These are phyloP conservation scores for Senna siamea DNA, from an alignment of 306 rosid genomes.

Conservation along the genomic window DNA sequence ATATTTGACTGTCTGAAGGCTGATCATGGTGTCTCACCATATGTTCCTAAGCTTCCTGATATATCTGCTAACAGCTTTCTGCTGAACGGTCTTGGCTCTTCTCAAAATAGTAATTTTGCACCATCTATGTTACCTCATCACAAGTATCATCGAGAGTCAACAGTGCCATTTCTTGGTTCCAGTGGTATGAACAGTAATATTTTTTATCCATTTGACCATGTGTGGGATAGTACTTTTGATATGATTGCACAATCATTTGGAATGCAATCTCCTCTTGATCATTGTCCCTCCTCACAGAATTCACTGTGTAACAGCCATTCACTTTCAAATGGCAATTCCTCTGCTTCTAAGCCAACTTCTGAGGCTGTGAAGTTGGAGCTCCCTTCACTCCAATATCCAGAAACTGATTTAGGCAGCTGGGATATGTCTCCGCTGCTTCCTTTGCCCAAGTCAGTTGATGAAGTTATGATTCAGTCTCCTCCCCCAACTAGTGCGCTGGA, in stretches of 20 bases:
- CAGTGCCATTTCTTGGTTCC: conserved; percentile 54
- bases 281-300: conserved; percentile 54
- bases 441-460: conserved; percentile 73
- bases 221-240: conserved; percentile 50
- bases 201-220: conserved; percentile 52
- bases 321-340: conserved; percentile 87
- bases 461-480: conserved; percentile 69
- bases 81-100: conserved; percentile 64
- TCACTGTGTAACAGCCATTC: conserved; percentile 70
- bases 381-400: conserved; percentile 99
- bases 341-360: conserved; percentile 73
- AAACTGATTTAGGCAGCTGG: conserved; percentile 85
- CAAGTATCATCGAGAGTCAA: conserved; percentile 69
- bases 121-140: conserved; percentile 58
- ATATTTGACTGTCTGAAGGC: conserved; percentile 59
- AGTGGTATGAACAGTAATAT: conserved; percentile 46
- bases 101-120: conserved; percentile 58
- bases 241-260: conserved; percentile 57
- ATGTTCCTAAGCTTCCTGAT: conserved; percentile 57
- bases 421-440: conserved; percentile 63
- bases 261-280: conserved; percentile 55
- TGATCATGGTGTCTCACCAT: conserved; percentile 57
- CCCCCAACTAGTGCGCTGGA: conserved; percentile 54
- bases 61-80: conserved; percentile 48
- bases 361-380: conserved; percentile 94